These are phyloP conservation scores for Inga oerstediana DNA, from an alignment of 306 rosid genomes.

Conservation along the genomic window DNA sequence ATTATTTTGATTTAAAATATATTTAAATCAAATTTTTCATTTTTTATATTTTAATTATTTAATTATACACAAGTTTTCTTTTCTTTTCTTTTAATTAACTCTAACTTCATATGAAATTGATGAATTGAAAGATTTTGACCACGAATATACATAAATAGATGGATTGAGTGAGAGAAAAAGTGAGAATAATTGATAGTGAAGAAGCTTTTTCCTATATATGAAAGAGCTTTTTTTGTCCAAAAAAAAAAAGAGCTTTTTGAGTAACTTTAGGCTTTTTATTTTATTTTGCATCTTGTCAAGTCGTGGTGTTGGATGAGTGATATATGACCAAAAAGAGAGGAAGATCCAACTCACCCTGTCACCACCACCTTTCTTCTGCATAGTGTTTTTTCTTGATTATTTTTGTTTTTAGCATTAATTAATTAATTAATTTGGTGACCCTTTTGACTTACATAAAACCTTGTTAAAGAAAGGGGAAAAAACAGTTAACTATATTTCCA, in stretches of 20 bases:
- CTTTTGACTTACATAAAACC: background rate
- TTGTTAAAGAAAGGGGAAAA: background rate
- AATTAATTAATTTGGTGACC: background rate
- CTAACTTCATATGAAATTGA: background rate
- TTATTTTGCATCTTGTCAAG: conserved; percentile 5
- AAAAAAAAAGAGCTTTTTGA: background rate
- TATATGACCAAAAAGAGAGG: background rate
- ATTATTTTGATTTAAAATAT: too few relatives aligned
- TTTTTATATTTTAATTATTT: too few relatives aligned
- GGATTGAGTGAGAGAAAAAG: background rate
- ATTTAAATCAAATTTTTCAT: too few relatives aligned
- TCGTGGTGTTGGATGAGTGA: background rate
- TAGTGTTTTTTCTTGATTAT: background rate
- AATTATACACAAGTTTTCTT: too few relatives aligned
- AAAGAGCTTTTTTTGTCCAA: background rate
- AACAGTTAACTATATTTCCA: background rate
- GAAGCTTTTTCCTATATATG: background rate
- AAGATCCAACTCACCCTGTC: background rate
- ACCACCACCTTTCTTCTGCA: background rate
- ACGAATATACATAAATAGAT: too few relatives aligned
- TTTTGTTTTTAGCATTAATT: background rate
- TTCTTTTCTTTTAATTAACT: background rate
- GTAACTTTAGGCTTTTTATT: background rate
- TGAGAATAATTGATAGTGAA: background rate
- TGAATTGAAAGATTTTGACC: too few relatives aligned